These are phyloP conservation scores for Chalciporus sp. DNA, from an alignment of 1,284 basidiomycete genomes.

Conservation along the genomic window DNA sequence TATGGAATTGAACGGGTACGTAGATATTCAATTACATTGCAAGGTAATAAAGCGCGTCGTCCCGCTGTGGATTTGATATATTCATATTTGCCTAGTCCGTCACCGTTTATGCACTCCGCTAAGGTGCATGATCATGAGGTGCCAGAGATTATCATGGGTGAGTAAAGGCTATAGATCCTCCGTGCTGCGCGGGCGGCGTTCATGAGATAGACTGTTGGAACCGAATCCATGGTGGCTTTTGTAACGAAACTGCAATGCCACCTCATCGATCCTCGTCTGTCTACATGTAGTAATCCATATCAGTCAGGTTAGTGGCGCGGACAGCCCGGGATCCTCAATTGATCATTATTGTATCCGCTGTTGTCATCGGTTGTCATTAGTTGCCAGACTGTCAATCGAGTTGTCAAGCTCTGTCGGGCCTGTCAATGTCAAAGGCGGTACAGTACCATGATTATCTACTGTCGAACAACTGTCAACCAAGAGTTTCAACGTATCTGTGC, in stretches of 20 bases:
- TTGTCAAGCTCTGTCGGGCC: not conserved
- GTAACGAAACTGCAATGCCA: not conserved
- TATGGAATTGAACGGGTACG: slow-evolving; percentile 24
- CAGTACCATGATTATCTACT: too few species aligned
- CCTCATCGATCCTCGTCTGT: not conserved
- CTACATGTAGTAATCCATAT: too few species aligned
- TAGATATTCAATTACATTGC: slow-evolving; percentile 8
- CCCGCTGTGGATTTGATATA: slow-evolving; percentile 15
- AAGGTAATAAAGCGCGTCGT: slow-evolving; percentile 11
- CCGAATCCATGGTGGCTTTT: not conserved
- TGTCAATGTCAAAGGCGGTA: not conserved
- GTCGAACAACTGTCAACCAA: slow-evolving; percentile 1
- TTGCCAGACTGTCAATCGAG: not conserved
- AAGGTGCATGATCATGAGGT: not conserved
- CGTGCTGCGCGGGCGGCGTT: slow-evolving; percentile 23
- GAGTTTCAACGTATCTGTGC: not conserved
- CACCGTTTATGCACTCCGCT: slow-evolving; percentile 2
- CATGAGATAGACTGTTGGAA: slow-evolving; percentile 9
- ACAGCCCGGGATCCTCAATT: not conserved
- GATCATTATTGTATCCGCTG: not conserved
- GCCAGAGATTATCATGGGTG: not conserved
- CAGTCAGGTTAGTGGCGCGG: too few species aligned
- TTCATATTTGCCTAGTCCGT: not conserved
- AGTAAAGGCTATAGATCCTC: slow-evolving; percentile 14
- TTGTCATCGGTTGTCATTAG: not conserved